Conservation (phyloP, 1,284 basidiomycete species). For the Cryptococcus sp. region DNA sequence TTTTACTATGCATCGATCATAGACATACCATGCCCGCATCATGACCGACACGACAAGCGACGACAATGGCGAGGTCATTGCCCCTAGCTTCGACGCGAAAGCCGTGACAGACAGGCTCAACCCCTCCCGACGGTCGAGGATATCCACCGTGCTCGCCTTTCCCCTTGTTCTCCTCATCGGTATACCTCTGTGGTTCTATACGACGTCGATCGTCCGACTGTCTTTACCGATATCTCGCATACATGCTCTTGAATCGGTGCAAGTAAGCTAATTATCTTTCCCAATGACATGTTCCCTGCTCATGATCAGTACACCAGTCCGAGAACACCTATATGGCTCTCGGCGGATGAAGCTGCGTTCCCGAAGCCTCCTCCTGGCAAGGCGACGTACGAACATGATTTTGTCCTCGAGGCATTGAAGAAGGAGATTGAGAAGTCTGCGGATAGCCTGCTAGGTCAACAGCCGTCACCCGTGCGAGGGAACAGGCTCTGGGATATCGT, state of each 20-base stretch:
- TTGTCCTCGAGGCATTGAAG: constrained; percentile 20
- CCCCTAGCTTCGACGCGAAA: background rate
- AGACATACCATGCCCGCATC: too few relatives aligned
- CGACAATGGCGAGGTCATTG: background rate
- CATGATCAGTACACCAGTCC: constrained; percentile 14
- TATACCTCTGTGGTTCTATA: constrained; percentile 80
- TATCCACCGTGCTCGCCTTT: constrained; percentile 56
- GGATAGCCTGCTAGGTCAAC: constrained; percentile 26
- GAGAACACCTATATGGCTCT: constrained; percentile 29
- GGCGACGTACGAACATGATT: constrained; percentile 13
- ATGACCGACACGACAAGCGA: too few relatives aligned
- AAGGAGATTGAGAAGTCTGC: constrained; percentile 26
- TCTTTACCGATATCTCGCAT: constrained; percentile 64
- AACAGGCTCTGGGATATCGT: constrained; percentile 25
- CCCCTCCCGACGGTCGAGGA: constrained; percentile 17
- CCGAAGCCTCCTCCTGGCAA: constrained; percentile 23
- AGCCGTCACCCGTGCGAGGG: constrained; percentile 11
- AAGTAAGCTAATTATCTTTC: constrained; percentile 14
- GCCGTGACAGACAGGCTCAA: constrained; percentile 23
- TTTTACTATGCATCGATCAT: too few relatives aligned
- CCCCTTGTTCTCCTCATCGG: constrained; percentile 67
- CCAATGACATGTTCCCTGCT: background rate
- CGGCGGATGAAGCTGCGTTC: constrained; percentile 28
- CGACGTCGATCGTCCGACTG: constrained; percentile 76
- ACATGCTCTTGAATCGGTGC: constrained; percentile 31